Percentiles rank a stretch among this genome's conserved stretches.
Evolutionary conservation across 202 grass and related monocot genomes (phyloP).

Genomic region (Carex arenaria): DNA sequence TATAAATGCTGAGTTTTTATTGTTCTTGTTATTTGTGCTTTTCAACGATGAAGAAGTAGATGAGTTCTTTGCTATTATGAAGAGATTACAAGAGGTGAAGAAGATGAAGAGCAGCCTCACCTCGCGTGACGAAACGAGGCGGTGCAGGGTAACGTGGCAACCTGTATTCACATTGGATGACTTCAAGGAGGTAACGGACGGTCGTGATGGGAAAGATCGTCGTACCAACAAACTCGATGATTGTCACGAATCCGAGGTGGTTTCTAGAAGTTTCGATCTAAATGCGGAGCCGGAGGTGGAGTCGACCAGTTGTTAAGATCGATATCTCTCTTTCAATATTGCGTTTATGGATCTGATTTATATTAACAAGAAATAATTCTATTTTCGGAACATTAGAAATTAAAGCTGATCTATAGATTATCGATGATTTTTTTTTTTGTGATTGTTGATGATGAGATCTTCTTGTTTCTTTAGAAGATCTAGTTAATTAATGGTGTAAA

Average conservation of each 20-base stretch:
- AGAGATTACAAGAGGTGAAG: slow-evolving; percentile 7
- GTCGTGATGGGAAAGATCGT: background rate
- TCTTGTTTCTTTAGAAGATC: background rate
- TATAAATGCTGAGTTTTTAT: too few relatives aligned
- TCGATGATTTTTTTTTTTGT: background rate
- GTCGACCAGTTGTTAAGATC: background rate
- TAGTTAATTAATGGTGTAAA: background rate
- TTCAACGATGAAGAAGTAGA: slow-evolving; percentile 17
- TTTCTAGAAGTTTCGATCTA: slow-evolving; percentile 20
- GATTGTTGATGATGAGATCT: background rate
- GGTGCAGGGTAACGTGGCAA: slow-evolving; percentile 9
- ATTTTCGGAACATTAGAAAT: background rate
- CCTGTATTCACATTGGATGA: slow-evolving; percentile 21
- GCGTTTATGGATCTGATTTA: background rate
- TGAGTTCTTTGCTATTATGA: slow-evolving; percentile 15
- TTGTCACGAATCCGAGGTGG: background rate
- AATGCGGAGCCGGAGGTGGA: slow-evolving; percentile 22
- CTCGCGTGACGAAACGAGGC: background rate
- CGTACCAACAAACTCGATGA: background rate
- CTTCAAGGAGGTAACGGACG: slow-evolving; percentile 1
- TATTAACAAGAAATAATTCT: background rate
- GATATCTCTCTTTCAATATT: background rate
- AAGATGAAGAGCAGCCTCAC: background rate
- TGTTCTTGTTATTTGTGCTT: too few relatives aligned
- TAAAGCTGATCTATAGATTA: background rate